A percentile compares a stretch with the other conserved stretches of the same genome.
Evolutionary conservation across 1,139 yeast genomes (phyloP).

Genomic region (Yamadazyma triangularis): DNA sequence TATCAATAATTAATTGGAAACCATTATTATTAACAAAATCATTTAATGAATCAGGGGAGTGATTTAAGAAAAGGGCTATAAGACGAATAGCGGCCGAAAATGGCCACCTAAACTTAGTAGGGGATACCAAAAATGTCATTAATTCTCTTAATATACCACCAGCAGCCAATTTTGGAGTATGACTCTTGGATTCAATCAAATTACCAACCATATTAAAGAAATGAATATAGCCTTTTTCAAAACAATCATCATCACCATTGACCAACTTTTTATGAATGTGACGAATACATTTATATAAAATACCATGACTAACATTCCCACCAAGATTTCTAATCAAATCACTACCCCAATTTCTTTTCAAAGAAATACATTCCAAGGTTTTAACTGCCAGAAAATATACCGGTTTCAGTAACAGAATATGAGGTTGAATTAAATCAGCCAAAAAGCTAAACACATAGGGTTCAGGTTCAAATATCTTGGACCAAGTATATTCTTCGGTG

Average conservation of each 20-base stretch:
- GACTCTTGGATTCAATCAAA: constrained; percentile 49
- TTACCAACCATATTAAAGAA: constrained; percentile 58
- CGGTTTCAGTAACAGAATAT: constrained; percentile 45
- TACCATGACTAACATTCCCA: constrained; percentile 88
- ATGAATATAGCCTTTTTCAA: constrained; percentile 47
- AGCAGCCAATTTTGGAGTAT: constrained; percentile 39
- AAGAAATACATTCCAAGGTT: constrained; percentile 68
- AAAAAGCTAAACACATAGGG: constrained; percentile 71
- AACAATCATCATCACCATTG: constrained; percentile 27
- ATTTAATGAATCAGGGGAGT: constrained; percentile 44
- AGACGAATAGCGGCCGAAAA: constrained; percentile 65
- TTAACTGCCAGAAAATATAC: constrained; percentile 60
- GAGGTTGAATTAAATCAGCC: constrained; percentile 59
- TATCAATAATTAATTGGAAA: constrained; percentile 53
- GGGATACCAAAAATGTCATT: constrained; percentile 54
- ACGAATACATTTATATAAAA: constrained; percentile 68
- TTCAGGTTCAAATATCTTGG: constrained; percentile 67
- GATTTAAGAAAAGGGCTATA: constrained; percentile 48
- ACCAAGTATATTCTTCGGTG: constrained; percentile 50
- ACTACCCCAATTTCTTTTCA: constrained; percentile 66
- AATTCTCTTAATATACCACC: constrained; percentile 76
- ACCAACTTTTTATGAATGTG: constrained; percentile 49
- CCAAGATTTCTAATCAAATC: constrained; percentile 80
- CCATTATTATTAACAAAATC: constrained; percentile 70
- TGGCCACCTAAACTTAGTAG: constrained; percentile 51